Evolutionary conservation across 768 basidiomycete genomes (phyloP), one percentile per base, ranked within the genome.

Genomic region (Rhodotorula taiwanensis): DNA sequence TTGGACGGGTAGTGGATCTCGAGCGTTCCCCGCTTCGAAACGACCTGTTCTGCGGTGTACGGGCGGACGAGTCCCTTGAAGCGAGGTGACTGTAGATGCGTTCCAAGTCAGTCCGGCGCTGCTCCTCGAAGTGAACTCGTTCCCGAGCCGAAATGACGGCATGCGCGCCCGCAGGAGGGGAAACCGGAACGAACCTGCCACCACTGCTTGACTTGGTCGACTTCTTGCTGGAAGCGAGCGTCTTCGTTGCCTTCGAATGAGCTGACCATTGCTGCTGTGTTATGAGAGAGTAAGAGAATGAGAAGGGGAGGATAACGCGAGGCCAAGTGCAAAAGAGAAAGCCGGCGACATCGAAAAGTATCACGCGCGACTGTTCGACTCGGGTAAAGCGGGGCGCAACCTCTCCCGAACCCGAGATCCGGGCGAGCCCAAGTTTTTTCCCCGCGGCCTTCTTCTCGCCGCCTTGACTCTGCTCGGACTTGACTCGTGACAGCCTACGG

Each of bases 41-140:
- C 92, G 71, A 98, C 93, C 65, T 97, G 86, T 28, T 84, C 85
- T 16, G 94, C 91, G 50, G 87, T 86, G 79, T 97, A 99, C 7
- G 92, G 93, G 28, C 95, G 86, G 69, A 81, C 85, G n/a, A 87
- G 85, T 73, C 85, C 81, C 30, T 84, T 81, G 76, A 93, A 99
- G 41, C 95, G 89, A 25, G 89, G 84, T 72, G 78, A 84, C 93
- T 97, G 73, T 30, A 3, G 27, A 20, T 13, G 47, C 27, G 14
- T 10, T 3, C 9, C 11, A 20, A 3, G 47, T 27, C 27, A 31
- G 30, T 45, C 27, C 44, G 53, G 53, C 20, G 2, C 21, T 13
- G 30, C 5, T 27, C 18, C 30, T 20, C 5, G 34, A 49, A 36
- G 31, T 30, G 3, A 41, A 36, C 25, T 25, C 31, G 21, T 2